Conservation (phyloP, 768 basidiomycete species). For the Boletus rubescentipes region DNA sequence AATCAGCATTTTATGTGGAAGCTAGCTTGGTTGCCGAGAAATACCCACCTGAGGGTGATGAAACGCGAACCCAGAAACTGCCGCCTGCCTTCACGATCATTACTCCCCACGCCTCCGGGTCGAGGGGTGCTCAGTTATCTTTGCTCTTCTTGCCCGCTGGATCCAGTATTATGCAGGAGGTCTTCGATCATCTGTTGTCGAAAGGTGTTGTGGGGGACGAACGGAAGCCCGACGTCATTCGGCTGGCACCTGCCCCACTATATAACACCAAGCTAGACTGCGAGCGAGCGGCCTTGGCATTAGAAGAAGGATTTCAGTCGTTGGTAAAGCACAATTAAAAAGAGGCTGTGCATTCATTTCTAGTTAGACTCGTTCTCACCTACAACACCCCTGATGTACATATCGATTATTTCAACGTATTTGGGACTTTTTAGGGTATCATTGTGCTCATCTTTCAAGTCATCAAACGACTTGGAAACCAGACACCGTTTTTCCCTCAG, state of each 20-base stretch:
- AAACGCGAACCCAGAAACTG: conserved; percentile 8
- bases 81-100: conserved; percentile 84
- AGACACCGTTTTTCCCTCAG: conserved; percentile 37
- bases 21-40: conserved; percentile 32
- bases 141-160: conserved; percentile 67
- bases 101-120: conserved; percentile 67
- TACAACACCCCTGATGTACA: conserved; percentile 36
- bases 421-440: conserved; percentile 43
- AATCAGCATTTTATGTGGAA: conserved; percentile 64
- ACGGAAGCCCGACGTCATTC: conserved; percentile 87
- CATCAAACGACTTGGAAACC: conserved; percentile 36
- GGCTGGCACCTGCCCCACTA: conserved; percentile 81
- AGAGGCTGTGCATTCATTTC: conserved; percentile 1
- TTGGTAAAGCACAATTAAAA: conserved; percentile 16
- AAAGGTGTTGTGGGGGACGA: conserved; percentile 91
- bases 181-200: conserved; percentile 58
- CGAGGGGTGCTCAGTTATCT: conserved; percentile 86
- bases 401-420: conserved; percentile 47
- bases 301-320: conserved; percentile 59
- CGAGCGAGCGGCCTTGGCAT: conserved; percentile 58
- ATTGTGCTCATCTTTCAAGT: conserved; percentile 53
- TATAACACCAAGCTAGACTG: conserved; percentile 86
- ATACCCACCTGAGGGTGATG: conserved; percentile 26
- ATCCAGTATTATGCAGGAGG: conserved; percentile 64
- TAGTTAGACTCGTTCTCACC: conserved; percentile 1